Evolutionary conservation across 2,329 filamentous ascomycete species (phyloP).

Genomic region (Xylaria sp.): DNA sequence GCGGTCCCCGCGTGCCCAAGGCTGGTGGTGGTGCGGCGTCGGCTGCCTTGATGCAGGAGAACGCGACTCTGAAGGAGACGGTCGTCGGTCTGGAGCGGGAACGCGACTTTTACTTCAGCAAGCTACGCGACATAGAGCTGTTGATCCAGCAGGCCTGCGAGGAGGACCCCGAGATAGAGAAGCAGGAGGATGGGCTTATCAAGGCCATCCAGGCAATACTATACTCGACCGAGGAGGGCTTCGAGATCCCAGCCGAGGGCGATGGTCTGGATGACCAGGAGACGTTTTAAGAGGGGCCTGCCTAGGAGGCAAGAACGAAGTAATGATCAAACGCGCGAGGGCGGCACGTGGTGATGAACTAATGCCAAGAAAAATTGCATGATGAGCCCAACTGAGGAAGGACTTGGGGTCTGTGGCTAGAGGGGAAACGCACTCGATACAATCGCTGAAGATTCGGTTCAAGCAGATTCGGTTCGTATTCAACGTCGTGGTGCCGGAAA

Average conservation of each 20-base stretch:
- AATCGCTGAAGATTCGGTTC: conserved; percentile 3
- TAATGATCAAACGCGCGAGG: conserved; percentile 25
- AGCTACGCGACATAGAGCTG: conserved; percentile 94
- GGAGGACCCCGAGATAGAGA: conserved; percentile 88
- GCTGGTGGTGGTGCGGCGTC: conserved; percentile 58
- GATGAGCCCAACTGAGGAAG: conserved; percentile 15
- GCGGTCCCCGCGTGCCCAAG: conserved; percentile 49
- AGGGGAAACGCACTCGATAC: conserved; percentile 10
- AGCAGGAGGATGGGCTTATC: conserved; percentile 87
- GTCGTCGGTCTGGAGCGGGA: conserved; percentile 94
- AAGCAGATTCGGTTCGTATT: conserved; percentile 7
- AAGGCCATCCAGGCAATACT: conserved; percentile 97
- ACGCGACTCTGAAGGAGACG: conserved; percentile 87
- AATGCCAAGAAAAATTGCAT: conserved; percentile 24
- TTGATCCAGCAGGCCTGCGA: conserved; percentile 92
- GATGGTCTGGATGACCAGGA: conserved; percentile 77
- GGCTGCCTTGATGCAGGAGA: conserved; percentile 81
- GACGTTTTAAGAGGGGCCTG: conserved; percentile 60
- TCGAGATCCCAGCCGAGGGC: conserved; percentile 84
- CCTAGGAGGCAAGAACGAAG: conserved; percentile 15
- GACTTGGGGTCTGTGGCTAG: not conserved
- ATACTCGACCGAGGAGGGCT: conserved; percentile 93
- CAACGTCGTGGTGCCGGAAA: conserved; percentile 12
- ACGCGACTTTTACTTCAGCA: conserved; percentile 99
- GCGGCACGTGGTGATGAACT: conserved; percentile 18